Evolutionary conservation across 305 asterid species (phyloP).

Genomic region (Stenogyne calaminthoides): DNA sequence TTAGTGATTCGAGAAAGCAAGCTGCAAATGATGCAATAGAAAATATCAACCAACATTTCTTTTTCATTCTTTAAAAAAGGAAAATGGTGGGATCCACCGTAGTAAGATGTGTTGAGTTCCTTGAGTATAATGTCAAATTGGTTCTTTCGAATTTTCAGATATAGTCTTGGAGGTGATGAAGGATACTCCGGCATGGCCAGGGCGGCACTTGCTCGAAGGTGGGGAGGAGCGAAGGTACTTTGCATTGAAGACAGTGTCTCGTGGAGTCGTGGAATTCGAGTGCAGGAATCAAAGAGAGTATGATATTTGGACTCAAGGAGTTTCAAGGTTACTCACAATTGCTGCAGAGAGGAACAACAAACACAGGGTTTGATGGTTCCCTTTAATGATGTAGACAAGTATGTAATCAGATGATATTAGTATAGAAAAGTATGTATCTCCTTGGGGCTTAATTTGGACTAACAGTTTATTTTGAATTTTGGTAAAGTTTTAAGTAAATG

Average conservation of each 20-base stretch:
- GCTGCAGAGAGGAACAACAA: conserved; percentile 72
- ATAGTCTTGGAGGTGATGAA: conserved; percentile 74
- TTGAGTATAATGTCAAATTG: neutral
- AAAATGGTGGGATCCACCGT: neutral
- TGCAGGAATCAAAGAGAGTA: conserved; percentile 80
- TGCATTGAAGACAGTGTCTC: conserved; percentile 66
- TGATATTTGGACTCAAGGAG: conserved; percentile 96
- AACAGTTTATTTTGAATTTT: conserved; percentile 35
- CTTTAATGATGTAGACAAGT: conserved; percentile 8
- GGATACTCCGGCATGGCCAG: conserved; percentile 93
- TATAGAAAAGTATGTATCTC: conserved; percentile 5
- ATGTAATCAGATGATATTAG: conserved; percentile 5
- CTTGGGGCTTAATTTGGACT: conserved; percentile 31
- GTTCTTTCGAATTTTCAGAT: conserved; percentile 55
- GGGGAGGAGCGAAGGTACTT: conserved; percentile 81
- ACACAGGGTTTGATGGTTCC: conserved; percentile 45
- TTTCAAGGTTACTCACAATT: conserved; percentile 71
- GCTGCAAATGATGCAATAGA: conserved; percentile 17
- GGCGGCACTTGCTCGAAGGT: conserved; percentile 92
- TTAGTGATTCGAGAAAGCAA: conserved; percentile 88
- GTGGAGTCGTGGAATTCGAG: conserved; percentile 91
- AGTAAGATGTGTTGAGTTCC: neutral
- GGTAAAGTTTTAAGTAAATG: conserved; percentile 40
- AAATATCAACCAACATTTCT: conserved; percentile 32
- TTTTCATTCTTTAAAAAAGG: neutral